A percentile compares a stretch with the other conserved stretches of the same genome.
These are phyloP conservation scores for Penicillium atrosanguineum DNA, from an alignment of 495 filamentous ascomycete genomes.

Conservation along the genomic window DNA sequence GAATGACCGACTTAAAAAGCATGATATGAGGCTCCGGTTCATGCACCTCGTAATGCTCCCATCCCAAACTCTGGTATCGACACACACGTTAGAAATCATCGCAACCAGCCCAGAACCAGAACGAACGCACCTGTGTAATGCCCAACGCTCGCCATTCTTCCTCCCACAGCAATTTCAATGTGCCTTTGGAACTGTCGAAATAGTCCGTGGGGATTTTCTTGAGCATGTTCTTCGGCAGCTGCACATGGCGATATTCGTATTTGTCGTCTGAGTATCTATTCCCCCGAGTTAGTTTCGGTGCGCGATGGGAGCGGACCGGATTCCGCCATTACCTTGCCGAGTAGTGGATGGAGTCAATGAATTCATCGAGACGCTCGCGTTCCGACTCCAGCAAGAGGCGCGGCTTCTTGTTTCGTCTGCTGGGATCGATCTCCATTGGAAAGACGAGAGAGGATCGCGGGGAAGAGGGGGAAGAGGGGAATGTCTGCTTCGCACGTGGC, in stretches of 20 bases:
- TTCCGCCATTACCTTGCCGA: conserved; percentile 70
- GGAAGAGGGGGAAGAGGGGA: background rate
- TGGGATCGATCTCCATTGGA: conserved; percentile 70
- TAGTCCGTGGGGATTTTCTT: conserved; percentile 96
- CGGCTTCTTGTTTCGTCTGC: conserved; percentile 78
- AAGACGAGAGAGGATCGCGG: conserved; percentile 4
- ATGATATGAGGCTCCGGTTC: conserved; percentile 98
- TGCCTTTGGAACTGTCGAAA: conserved; percentile 85
- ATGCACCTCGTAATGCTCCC: conserved; percentile 99
- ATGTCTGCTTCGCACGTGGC: conserved; percentile 7
- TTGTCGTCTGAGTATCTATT: conserved; percentile 81
- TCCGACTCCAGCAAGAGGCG: conserved; percentile 78
- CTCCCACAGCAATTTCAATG: conserved; percentile 94
- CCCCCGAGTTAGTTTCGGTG: background rate
- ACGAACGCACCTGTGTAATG: conserved; percentile 77
- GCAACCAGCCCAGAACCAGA: background rate
- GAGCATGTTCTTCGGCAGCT: conserved; percentile 95
- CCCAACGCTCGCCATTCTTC: conserved; percentile 96
- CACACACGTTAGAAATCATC: conserved; percentile 17
- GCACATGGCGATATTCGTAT: conserved; percentile 93
- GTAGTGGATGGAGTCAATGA: conserved; percentile 89
- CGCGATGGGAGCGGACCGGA: background rate
- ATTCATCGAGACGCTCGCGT: conserved; percentile 81
- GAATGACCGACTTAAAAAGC: conserved; percentile 82
- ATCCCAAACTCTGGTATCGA: conserved; percentile 78